These are phyloP conservation scores for Wallacemonas sp. DNA, from an alignment of 208 protist genomes.

Conservation along the genomic window DNA sequence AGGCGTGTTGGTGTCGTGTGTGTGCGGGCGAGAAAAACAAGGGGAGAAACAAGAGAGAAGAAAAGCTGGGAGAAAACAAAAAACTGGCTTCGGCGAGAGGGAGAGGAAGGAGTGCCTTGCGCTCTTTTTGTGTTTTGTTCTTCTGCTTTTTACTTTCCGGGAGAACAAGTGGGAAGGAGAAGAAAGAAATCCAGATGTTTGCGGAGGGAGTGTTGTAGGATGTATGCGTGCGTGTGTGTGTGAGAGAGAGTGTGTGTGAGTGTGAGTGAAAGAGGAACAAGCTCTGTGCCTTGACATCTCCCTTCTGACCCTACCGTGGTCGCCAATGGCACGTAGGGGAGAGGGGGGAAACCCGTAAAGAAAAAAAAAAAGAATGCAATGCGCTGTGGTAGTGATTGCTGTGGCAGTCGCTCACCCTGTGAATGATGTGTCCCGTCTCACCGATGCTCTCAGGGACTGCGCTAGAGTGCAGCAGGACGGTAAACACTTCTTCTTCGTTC, in stretches of 20 bases:
- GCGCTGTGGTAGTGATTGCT: too few species aligned
- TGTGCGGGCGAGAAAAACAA: not conserved
- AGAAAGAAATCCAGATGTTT: not conserved
- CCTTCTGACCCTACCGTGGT: too few species aligned
- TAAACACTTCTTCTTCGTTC: not conserved
- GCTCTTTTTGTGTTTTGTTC: constrained; percentile 1
- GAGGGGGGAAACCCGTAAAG: not conserved
- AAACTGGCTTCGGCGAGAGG: too few species aligned
- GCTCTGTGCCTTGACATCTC: not conserved
- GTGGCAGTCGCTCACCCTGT: too few species aligned
- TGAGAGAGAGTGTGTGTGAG: constrained; percentile 10
- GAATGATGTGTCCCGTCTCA: too few species aligned
- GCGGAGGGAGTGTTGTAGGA: not conserved
- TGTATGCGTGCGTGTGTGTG: not conserved
- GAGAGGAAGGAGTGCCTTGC: too few species aligned
- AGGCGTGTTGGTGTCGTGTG: too few species aligned
- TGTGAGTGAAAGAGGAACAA: not conserved
- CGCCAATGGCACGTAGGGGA: too few species aligned
- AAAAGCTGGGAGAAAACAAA: not conserved
- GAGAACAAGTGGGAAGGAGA: constrained; percentile 6
- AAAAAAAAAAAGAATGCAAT: not conserved
- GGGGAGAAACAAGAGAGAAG: constrained; percentile 7
- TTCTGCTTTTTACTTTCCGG: constrained; percentile 6
- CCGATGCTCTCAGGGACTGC: not conserved
- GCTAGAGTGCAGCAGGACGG: not conserved